Conservation (phyloP, 2,329 filamentous ascomycete genomes). For the Incumbomyces delicatus region DNA sequence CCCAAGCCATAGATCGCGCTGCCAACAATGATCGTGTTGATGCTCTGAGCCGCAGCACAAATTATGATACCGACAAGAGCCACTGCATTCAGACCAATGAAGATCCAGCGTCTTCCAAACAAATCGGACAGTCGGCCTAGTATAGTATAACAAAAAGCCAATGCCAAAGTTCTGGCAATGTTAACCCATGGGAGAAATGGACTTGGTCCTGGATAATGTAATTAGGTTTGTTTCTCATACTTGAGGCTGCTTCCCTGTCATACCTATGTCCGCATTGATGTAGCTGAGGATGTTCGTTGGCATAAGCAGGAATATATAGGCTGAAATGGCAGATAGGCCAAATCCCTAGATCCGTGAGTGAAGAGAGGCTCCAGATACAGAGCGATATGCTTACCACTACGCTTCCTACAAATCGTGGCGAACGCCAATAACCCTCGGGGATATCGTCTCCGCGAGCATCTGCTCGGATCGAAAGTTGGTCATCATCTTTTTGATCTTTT, state of each 20-base stretch:
- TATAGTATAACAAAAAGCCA: constrained; percentile 22
- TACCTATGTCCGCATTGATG: constrained; percentile 24
- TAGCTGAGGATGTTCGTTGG: constrained; percentile 18
- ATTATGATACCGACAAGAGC: constrained; percentile 30
- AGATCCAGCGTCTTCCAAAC: constrained; percentile 27
- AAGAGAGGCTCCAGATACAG: too few relatives aligned
- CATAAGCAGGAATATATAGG: constrained; percentile 20
- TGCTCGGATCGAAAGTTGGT: constrained; percentile 60
- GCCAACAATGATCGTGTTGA: constrained; percentile 30
- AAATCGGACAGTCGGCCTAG: constrained; percentile 28
- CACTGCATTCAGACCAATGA: constrained; percentile 24
- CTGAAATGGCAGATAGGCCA: constrained; percentile 13
- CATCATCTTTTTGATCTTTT: constrained; percentile 44
- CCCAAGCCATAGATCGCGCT: constrained; percentile 30
- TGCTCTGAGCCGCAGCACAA: constrained; percentile 26
- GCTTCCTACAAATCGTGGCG: constrained; percentile 37
- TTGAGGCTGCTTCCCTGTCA: too few relatives aligned
- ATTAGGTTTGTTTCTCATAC: too few relatives aligned
- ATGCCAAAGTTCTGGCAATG: constrained; percentile 22
- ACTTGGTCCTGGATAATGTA: constrained; percentile 10
- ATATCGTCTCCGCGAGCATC: constrained; percentile 15
- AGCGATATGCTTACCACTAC: not conserved
- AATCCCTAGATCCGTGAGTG: constrained; percentile 6
- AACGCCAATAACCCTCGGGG: constrained; percentile 70
- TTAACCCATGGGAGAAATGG: constrained; percentile 24